Base-by-base conservation (phyloP, 2,329 filamentous ascomycete genomes). In the Pleomassaria siparia region DNA sequence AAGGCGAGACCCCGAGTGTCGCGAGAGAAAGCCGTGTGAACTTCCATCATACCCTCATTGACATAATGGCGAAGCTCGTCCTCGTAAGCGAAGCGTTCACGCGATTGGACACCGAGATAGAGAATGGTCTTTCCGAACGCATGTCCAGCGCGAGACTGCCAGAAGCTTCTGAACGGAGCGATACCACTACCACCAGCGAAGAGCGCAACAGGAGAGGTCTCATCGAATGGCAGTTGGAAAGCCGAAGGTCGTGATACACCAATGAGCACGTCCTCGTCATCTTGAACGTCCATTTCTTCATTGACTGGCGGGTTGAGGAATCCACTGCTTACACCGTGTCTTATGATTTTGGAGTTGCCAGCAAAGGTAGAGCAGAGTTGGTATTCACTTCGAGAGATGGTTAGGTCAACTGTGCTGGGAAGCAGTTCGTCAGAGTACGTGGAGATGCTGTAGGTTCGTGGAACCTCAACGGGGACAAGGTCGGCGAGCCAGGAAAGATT, bases 11-110 rank as follows among this genome's bases (percentile, higher is more conserved):
- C 79, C 2, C 70, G 66, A 0, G 68, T 66, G 54, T 81, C 79
- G 1, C 79, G 70, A 0, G 79, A 81, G 46, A 82, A 79, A 0
- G 78, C 78, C 0, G 78, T 70, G 43, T 81, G 75, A 0, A 80
- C 75, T 48, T 81, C 77, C 71, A 81, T 76, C 22, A 73, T 66
- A 1, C 77, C 77, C 10, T 72, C 71, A 8, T 72, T 73, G 25
- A 79, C 53, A 36, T 60, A 59, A 26, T 56, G 53, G 29, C 59
- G 57, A 20, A 62, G 53, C 37, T 60, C 59, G 20, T 43, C 37
- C 36, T 60, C 59, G 18, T 60, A 59, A 28, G 54, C 58, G n/a
- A 60, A 59, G 44, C 60, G 59, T 35, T 62, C 53, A 20, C 58
- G 43, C 2, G 56, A 55, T 36, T 60, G 58, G 2, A 59, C 54